phyloP scores from a whole-genome alignment of 108 stramenopile species.

The Nannochloropsis salina region DNA sequence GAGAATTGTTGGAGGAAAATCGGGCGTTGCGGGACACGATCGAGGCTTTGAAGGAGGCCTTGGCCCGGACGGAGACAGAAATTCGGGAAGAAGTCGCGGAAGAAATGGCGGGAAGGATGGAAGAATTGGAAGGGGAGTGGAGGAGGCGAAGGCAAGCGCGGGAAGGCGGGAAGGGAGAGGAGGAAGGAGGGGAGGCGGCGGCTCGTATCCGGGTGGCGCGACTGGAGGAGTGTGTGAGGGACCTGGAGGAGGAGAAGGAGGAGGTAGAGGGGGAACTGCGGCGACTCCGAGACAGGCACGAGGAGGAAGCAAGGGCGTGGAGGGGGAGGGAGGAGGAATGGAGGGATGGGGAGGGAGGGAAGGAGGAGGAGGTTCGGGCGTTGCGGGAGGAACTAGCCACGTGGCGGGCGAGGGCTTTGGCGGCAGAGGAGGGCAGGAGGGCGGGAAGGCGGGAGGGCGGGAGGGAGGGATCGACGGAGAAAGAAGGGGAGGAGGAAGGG shows the following conservation, averaged over 20 bases:
- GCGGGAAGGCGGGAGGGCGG: not conserved
- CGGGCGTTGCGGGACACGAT: not conserved
- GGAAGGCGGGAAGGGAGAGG: not conserved
- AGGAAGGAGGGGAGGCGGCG: not conserved
- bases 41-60: not conserved
- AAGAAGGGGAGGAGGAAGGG: too few relatives aligned
- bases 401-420: not conserved
- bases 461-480: not conserved
- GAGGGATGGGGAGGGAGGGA: not conserved
- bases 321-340: not conserved
- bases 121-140: not conserved
- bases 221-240: slow-evolving; percentile 13
- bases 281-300: not conserved
- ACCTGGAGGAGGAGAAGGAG: not conserved
- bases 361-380: too few relatives aligned
- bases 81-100: slow-evolving; percentile 1
- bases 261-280: not conserved
- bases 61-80: slow-evolving; percentile 4
- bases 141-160: not conserved
- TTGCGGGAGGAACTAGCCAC: not conserved
- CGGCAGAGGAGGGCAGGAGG: not conserved
- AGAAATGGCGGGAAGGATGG: slow-evolving; percentile 2
- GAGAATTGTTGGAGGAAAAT: not conserved
- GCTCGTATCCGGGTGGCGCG: not conserved
- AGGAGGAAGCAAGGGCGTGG: not conserved